A percentile compares a stretch with the other conserved stretches of the same genome.
Evolutionary conservation across 2,329 filamentous ascomycete species (phyloP).

Genomic region (Paecilomyces dactylethromorphus): DNA sequence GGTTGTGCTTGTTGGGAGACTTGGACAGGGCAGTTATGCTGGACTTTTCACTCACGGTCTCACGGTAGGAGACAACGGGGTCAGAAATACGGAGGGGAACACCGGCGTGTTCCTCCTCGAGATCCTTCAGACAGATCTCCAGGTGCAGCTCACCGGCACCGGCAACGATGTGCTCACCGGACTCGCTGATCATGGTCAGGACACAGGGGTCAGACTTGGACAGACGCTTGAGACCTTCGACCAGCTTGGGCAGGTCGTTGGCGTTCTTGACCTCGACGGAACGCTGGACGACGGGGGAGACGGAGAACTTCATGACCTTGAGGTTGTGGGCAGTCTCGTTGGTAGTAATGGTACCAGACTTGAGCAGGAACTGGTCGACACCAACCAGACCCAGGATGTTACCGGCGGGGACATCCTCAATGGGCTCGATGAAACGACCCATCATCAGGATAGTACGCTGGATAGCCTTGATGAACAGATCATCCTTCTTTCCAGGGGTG

Average conservation of each 20-base stretch:
- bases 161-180: constrained; percentile 97
- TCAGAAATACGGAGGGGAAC: constrained; percentile 96
- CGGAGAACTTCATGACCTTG: constrained; percentile 99
- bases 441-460: constrained; percentile 99
- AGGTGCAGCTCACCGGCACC: constrained; percentile 99
- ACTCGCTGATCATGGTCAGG: constrained; percentile 78
- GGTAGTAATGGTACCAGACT: constrained; percentile 99
- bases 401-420: constrained; percentile 97
- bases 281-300: constrained; percentile 96
- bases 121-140: constrained; percentile 99
- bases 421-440: constrained; percentile 98
- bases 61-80: constrained; percentile 97
- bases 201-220: constrained; percentile 99
- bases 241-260: constrained; percentile 98
- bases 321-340: constrained; percentile 97
- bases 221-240: constrained; percentile 99
- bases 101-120: constrained; percentile 98
- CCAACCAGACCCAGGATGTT: constrained; percentile 99
- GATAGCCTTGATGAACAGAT: constrained; percentile 98
- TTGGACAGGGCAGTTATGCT: constrained; percentile 97
- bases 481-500: constrained; percentile 94
- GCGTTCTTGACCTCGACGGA: constrained; percentile 99
- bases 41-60: constrained; percentile 78
- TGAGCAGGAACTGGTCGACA: constrained; percentile 99
- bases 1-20: constrained; percentile 99